Evolutionary conservation across 1,284 basidiomycete species (phyloP), one percentile per base, ranked within the genome.

Genomic region (Trichosporon sp.): DNA sequence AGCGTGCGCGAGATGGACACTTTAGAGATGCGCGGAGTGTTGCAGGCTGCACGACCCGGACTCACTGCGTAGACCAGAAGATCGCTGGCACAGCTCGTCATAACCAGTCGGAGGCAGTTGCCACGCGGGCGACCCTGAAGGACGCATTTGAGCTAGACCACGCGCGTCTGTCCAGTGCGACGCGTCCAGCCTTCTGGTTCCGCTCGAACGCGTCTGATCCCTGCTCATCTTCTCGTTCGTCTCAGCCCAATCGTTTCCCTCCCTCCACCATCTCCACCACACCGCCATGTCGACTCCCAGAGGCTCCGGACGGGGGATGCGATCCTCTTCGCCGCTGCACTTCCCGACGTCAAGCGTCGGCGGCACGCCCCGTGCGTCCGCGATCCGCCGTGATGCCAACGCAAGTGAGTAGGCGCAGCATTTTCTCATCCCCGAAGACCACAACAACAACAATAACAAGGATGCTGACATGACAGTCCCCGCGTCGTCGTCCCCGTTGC

Each of bases 401-500:
- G 56, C 15, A 8, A 6, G 56, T 60, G 56, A 60, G 56, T 60
- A 7, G 27, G 15, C 2, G 13, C 29, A n/a, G n/a, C n/a, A n/a
- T n/a, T n/a, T n/a, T n/a, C 21, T 53, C 27, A 12, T 34, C 38
- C 23, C 23, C n/a, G 42, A 15, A 27, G 64, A 34, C 9, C n/a
- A 58, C 47, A 51, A 51, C 47, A 58, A 60, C 56, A 32, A 60
- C 56, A 60, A 60, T 18, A 32, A 60, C 29, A 60, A 32, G 9
- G 31, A 53, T 27, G 27, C 56, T 60, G 18, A 56, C 27, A 47
- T 47, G n/a, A 1, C 51, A 88, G 87, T 71, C 88, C 88, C 76
- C 9, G 65, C 71, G 7, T 75, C 77, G 12, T 91, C 90, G 1
- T 90, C 89, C 7, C 82, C 84, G 11, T 83, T 91, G 66, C 85